Evolutionary conservation across 1,284 basidiomycete genomes (phyloP), one percentile per base, ranked within the genome.

Genomic region (Trametes hirsuta): DNA sequence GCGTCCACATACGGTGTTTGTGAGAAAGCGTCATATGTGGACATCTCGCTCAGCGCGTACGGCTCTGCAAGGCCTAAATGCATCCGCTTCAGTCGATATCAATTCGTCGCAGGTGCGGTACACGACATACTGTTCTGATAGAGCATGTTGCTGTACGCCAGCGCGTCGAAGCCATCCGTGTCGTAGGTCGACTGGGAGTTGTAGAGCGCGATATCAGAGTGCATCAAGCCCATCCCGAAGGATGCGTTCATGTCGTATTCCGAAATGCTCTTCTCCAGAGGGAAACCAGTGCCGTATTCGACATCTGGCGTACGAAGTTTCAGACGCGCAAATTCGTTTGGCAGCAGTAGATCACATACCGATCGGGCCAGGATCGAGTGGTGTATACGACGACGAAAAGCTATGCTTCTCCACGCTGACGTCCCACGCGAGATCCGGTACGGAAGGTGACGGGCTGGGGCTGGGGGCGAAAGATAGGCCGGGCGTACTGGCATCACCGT

Each of bases 401-500:
- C 8, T 15, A 11, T n/a, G 3, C 9, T 14, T 3, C 21, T 44
- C 30, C 3, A 10, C 9, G n/a, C 14, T 4, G 6, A 14, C 18
- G 5, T 52, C 37, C 30, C 34, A 37, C n/a, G 10, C 30, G 12
- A 39, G 11, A 8, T 62, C 52, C 4, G 44, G 35, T 4, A 37
- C 15, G 6, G 47, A 37, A 2, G 56, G 50, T 12, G 48, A 47
- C 1, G 60, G 55, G 34, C 56, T 58, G 12, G 45, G 34, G 51
- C 59, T 57, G 45, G 37, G 30, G 8, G 30, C 36, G 14, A 50
- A 47, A 9, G 60, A 51, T 11, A 62, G 52, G 9, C 52, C 42
- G 3, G 60, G 60, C 3, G 60, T 62, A 35, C 55, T 58, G 8
- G 48, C 51, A 15, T 51, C 4, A 36, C 56, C 46, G 22, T 52